A percentile compares a stretch with the other conserved stretches of the same genome.
These are phyloP conservation scores for Bipolaris sorokiniana DNA, from an alignment of 2,329 filamentous ascomycete genomes.

Conservation along the genomic window DNA sequence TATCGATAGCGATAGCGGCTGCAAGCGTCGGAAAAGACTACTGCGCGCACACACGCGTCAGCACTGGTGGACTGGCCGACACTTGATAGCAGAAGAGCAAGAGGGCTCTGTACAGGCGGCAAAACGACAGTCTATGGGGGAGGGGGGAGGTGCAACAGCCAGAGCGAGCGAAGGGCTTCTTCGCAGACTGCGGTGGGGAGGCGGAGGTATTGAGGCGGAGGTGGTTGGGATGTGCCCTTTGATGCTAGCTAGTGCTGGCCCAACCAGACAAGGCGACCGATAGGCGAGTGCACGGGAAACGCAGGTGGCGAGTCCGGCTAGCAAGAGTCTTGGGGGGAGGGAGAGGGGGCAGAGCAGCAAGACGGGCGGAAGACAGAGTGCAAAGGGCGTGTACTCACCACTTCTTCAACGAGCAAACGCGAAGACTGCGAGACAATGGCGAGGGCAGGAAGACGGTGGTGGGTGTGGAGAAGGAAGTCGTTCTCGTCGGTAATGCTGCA, in stretches of 20 bases:
- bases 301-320: slow-evolving; percentile 25
- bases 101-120: slow-evolving; percentile 10
- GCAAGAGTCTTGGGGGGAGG: background rate
- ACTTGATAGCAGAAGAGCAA: slow-evolving; percentile 8
- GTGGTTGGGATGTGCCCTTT: slow-evolving; percentile 51
- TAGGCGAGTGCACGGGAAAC: slow-evolving; percentile 50
- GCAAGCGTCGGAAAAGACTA: slow-evolving; percentile 36
- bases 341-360: slow-evolving; percentile 5
- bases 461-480: slow-evolving; percentile 37
- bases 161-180: slow-evolving; percentile 32
- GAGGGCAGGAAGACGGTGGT: slow-evolving; percentile 14
- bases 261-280: slow-evolving; percentile 42
- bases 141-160: slow-evolving; percentile 14
- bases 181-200: slow-evolving; percentile 41
- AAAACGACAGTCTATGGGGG: slow-evolving; percentile 32
- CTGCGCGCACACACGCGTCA: slow-evolving; percentile 31
- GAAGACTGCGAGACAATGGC: slow-evolving; percentile 3
- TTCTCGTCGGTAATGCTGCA: slow-evolving; percentile 48
- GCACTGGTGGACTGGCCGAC: slow-evolving; percentile 4
- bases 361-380: background rate
- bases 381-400: slow-evolving; percentile 27
- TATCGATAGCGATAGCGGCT: slow-evolving; percentile 38
- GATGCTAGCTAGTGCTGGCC: slow-evolving; percentile 50
- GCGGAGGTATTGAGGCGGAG: slow-evolving; percentile 49
- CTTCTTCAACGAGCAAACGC: slow-evolving; percentile 35